Base-by-base conservation (phyloP, 768 basidiomycete species). In the Podaxis sp. region DNA sequence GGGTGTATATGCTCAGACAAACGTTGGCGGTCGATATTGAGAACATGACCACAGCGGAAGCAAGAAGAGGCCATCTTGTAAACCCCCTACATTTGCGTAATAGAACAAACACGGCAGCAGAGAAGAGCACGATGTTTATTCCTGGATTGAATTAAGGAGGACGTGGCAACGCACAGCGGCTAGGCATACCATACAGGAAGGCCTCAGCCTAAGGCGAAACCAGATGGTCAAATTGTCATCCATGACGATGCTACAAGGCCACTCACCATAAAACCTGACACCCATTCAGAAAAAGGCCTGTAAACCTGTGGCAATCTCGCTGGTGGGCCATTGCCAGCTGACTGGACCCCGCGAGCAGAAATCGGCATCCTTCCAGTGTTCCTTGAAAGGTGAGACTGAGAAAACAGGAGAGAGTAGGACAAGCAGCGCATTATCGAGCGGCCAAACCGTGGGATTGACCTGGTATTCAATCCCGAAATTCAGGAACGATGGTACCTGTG, bases 91-190 rank as follows among this genome's bases (percentile, higher is more conserved):
- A 64, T 33, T 69, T 63, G 49, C 65, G 68, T 28, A 71, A 59
- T 36, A 79, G 74, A 22, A 77, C 71, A 63, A 67, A 74, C 40
- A 71, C 51, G 61, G 76, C 76, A 48, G 75, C 71, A 38, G 66
- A 64, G 66, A 76, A 78, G 38, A 80, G 72, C 39, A 77, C 69
- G 24, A 71, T 64, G 65, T 79, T 77, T 52, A 77, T 71, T n/a
- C 77, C 78, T 75, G 33, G n/a, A 11, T 39, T 33, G 28, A 19
- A 36, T n/a, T 36, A 39, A 22, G 24, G 11, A 30, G 33, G 28
- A 19, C n/a, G 12, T 4, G 36, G 11, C 39, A 19, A 17, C 4
- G n/a, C 17, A 8, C 17, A n/a, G 12, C 7, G 36, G 6, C 15
- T n/a, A 12, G 11, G 5, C 46, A 19, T 19, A 59, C 58, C 58